Percentiles rank a stretch among this genome's conserved stretches.
Evolutionary conservation across 345 rosid genomes (phyloP).

Genomic region (Crucihimalaya himalaica): DNA sequence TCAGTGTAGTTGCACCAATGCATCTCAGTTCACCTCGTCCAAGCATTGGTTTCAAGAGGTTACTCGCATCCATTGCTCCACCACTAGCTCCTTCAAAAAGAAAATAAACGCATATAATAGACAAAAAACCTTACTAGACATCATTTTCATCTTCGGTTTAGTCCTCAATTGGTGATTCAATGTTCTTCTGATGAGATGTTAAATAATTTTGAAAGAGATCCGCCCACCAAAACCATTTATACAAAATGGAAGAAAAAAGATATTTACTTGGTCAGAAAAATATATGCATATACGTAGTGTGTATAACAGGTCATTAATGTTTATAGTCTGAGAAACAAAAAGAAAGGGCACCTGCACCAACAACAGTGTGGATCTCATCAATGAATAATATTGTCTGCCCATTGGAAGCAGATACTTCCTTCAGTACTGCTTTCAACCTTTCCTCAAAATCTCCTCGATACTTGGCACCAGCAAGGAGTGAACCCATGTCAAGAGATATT

Average conservation of each 20-base stretch:
- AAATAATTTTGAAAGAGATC: too few species aligned
- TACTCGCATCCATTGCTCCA: slow-evolving; percentile 97
- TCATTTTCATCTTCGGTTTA: too few species aligned
- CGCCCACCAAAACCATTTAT: too few species aligned
- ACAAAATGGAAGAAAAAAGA: too few species aligned
- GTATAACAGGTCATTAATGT: neutral
- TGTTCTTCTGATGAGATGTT: too few species aligned
- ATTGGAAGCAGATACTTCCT: slow-evolving; percentile 89
- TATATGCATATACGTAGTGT: neutral
- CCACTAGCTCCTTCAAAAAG: slow-evolving; percentile 72
- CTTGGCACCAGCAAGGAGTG: slow-evolving; percentile 89
- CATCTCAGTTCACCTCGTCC: slow-evolving; percentile 91
- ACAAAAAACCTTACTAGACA: too few species aligned
- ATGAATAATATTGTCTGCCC: slow-evolving; percentile 86
- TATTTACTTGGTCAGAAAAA: neutral
- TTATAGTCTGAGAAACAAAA: neutral
- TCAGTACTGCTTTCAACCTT: slow-evolving; percentile 84
- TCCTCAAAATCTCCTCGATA: slow-evolving; percentile 85
- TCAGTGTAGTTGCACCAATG: slow-evolving; percentile 92
- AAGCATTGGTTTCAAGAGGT: slow-evolving; percentile 89
- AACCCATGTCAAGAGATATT: slow-evolving; percentile 89
- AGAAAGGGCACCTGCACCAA: slow-evolving; percentile 69
- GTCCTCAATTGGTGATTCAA: too few species aligned
- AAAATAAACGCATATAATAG: too few species aligned
- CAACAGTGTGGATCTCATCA: slow-evolving; percentile 92